Conservation (phyloP, 805 yeast genomes). For the Priceomyces castillae region DNA sequence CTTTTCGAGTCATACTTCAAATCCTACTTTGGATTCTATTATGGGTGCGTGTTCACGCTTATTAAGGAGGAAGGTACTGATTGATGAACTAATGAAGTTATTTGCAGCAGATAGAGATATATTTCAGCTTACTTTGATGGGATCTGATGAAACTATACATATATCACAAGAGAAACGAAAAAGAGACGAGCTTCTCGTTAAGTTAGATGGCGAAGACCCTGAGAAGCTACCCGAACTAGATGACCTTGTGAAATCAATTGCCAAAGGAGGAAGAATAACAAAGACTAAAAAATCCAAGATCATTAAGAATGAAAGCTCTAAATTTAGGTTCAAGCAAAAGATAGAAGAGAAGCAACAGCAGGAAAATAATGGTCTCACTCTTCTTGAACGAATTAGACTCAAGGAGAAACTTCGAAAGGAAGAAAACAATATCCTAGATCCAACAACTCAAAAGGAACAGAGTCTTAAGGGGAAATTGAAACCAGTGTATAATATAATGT, state of each 20-base stretch:
- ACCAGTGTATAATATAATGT: constrained; percentile 33
- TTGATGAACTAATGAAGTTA: constrained; percentile 16
- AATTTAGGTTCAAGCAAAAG: constrained; percentile 34
- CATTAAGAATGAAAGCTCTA: constrained; percentile 33
- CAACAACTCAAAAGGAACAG: constrained; percentile 20
- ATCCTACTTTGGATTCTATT: constrained; percentile 22
- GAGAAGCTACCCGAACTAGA: neutral
- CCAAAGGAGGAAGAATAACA: constrained; percentile 19
- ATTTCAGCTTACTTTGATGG: constrained; percentile 8
- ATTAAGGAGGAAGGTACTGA: constrained; percentile 16
- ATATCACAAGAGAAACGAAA: neutral
- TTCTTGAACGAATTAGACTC: constrained; percentile 36
- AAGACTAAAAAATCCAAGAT: constrained; percentile 4
- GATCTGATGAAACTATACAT: neutral
- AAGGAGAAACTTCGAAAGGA: constrained; percentile 30
- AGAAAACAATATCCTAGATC: constrained; percentile 11
- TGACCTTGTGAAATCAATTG: constrained; percentile 1
- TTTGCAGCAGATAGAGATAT: constrained; percentile 16
- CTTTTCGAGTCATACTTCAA: constrained; percentile 29
- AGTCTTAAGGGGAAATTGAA: constrained; percentile 27
- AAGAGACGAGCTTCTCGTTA: neutral
- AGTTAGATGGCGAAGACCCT: neutral
- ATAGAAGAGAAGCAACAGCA: constrained; percentile 15
- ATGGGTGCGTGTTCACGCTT: constrained; percentile 19
- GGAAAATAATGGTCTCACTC: constrained; percentile 26